phyloP scores from a whole-genome alignment of 1,284 basidiomycete species.

The Apiotrichum sp. region DNA sequence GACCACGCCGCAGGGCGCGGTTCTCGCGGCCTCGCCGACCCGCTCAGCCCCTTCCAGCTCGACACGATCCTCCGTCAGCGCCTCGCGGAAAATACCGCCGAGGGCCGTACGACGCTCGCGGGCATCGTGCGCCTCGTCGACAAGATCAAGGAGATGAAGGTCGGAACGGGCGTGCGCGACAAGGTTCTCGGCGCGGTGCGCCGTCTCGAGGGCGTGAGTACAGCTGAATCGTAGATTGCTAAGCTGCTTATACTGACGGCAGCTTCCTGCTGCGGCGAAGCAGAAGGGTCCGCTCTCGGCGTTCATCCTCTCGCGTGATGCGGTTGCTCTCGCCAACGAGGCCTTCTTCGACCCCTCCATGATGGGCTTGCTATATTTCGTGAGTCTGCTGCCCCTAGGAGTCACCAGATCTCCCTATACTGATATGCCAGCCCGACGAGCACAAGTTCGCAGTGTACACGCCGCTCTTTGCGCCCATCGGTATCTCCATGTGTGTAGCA shows the following conservation, averaged over 20 bases:
- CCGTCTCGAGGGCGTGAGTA: conserved; percentile 62
- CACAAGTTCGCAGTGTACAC: conserved; percentile 94
- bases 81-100: conserved; percentile 62
- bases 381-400: conserved; percentile 11
- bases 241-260: not conserved
- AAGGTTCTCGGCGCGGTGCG: conserved; percentile 65
- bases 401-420: not conserved
- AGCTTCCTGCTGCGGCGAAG: conserved; percentile 9
- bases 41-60: conserved; percentile 59
- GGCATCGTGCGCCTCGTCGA: conserved; percentile 76
- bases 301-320: conserved; percentile 60
- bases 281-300: conserved; percentile 22
- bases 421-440: conserved; percentile 59
- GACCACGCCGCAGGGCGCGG: not conserved
- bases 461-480: conserved; percentile 80
- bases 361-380: conserved; percentile 89
- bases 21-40: conserved; percentile 11
- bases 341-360: conserved; percentile 97
- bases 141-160: conserved; percentile 84
- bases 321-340: conserved; percentile 66
- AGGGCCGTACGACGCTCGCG: conserved; percentile 64
- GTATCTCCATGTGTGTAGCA: conserved; percentile 72
- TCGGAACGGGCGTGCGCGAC: conserved; percentile 65
- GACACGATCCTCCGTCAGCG: conserved; percentile 67
- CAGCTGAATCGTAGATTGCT: no score